These are phyloP conservation scores for Daldinia caldariorum DNA, from an alignment of 495 filamentous ascomycete genomes.

Conservation along the genomic window DNA sequence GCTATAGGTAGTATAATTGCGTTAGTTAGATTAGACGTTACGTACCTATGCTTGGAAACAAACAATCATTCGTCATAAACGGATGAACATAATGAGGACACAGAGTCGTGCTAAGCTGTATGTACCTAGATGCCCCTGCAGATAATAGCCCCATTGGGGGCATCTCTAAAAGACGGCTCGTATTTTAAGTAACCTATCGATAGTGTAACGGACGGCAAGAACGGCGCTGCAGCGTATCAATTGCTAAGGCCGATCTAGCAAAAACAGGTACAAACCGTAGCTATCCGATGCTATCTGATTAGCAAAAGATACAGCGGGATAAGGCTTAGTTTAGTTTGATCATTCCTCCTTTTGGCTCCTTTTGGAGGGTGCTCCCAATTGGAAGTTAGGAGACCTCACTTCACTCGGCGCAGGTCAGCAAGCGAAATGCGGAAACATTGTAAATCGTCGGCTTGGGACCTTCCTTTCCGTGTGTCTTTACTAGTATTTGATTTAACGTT, in stretches of 20 bases:
- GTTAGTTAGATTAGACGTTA: neutral
- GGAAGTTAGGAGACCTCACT: conserved; percentile 16
- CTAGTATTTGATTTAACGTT: neutral
- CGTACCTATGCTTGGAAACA: neutral
- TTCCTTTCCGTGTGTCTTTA: conserved; percentile 17
- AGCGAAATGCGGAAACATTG: conserved; percentile 19
- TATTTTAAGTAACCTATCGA: conserved; percentile 9
- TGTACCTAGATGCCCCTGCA: too few species aligned
- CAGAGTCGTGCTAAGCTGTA: neutral
- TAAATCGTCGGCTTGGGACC: conserved; percentile 16
- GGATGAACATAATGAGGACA: neutral
- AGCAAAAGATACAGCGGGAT: conserved; percentile 27
- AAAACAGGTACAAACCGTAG: neutral
- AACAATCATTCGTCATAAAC: neutral
- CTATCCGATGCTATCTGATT: conserved; percentile 14
- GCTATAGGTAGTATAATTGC: too few species aligned
- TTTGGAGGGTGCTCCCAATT: too few species aligned
- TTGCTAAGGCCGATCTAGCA: conserved; percentile 18
- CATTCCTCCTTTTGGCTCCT: conserved; percentile 8
- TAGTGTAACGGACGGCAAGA: neutral
- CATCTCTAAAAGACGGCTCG: conserved; percentile 7
- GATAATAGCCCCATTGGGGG: conserved; percentile 8
- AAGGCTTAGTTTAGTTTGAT: conserved; percentile 35
- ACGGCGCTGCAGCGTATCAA: conserved; percentile 8
- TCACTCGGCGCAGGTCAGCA: conserved; percentile 24